A percentile compares a stretch with the other conserved stretches of the same genome.
Evolutionary conservation across 305 asterid species (phyloP).

Genomic region (Fraxinus paxiana): DNA sequence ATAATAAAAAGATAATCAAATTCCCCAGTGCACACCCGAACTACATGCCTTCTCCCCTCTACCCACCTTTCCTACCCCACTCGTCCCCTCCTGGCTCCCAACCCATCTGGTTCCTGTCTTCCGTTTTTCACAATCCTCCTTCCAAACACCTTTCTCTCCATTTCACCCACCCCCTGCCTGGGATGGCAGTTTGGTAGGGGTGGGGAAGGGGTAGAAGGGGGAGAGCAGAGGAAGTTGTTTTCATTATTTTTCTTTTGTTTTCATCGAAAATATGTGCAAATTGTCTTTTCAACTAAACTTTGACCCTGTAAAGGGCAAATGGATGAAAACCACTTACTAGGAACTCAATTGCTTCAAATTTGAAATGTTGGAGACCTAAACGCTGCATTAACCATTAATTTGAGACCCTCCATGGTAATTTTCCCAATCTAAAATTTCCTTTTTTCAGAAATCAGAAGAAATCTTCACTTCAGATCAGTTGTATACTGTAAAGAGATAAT

Average conservation of each 20-base stretch:
- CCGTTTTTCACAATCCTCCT: not conserved
- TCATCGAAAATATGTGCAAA: not conserved
- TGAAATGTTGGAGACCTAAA: not conserved
- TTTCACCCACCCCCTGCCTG: not conserved
- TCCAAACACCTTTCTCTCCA: not conserved
- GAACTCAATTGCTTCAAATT: not conserved
- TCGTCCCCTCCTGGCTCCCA: not conserved
- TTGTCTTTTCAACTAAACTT: not conserved
- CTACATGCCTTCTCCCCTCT: not conserved
- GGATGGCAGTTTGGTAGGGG: not conserved
- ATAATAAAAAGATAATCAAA: not conserved
- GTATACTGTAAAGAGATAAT: not conserved
- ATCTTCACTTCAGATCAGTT: not conserved
- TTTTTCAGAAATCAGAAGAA: not conserved
- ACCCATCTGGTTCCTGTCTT: not conserved
- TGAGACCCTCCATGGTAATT: not conserved
- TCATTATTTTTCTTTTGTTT: not conserved
- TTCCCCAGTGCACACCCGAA: not conserved
- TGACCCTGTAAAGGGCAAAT: not conserved
- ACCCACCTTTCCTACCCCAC: not conserved
- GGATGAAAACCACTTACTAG: not conserved
- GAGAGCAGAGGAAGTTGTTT: not conserved
- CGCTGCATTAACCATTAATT: not conserved
- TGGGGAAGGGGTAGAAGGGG: not conserved
- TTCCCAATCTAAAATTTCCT: not conserved